A percentile compares a stretch with the other conserved stretches of the same genome.
These are phyloP conservation scores for Epichloe sibirici DNA, from an alignment of 2,329 filamentous ascomycete genomes.

Conservation along the genomic window DNA sequence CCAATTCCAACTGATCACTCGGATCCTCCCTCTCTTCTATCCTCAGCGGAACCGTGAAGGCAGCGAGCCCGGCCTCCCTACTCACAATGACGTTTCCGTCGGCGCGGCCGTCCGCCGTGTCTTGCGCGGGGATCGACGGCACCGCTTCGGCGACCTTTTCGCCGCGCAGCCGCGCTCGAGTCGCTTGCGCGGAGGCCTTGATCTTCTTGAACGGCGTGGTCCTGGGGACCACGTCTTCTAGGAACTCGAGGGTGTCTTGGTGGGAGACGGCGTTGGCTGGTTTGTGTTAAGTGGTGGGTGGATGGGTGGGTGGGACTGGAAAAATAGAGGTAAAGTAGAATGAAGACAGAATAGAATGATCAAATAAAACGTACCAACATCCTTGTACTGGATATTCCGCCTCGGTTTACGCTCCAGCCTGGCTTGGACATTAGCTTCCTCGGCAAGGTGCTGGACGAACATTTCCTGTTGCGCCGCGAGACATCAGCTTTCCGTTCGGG, in stretches of 20 bases:
- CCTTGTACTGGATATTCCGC: slow-evolving; percentile 90
- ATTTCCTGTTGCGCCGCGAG: slow-evolving; percentile 52
- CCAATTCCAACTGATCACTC: slow-evolving; percentile 41
- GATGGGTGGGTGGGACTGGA: too few relatives aligned
- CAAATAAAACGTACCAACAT: slow-evolving; percentile 54
- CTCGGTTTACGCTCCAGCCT: slow-evolving; percentile 86
- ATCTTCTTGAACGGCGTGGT: slow-evolving; percentile 71
- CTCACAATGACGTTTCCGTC: slow-evolving; percentile 18
- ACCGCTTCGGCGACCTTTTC: slow-evolving; percentile 21
- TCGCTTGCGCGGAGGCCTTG: slow-evolving; percentile 49
- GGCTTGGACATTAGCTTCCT: slow-evolving; percentile 75
- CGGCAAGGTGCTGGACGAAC: slow-evolving; percentile 86
- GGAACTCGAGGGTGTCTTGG: slow-evolving; percentile 89
- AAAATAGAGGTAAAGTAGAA: background rate
- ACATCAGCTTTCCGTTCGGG: background rate
- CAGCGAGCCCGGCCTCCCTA: slow-evolving; percentile 10
- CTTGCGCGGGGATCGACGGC: slow-evolving; percentile 4
- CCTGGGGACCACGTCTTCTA: slow-evolving; percentile 80
- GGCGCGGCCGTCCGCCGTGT: slow-evolving; percentile 7
- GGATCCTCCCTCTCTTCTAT: slow-evolving; percentile 28
- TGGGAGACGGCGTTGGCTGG: slow-evolving; percentile 73
- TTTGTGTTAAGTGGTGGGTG: too few relatives aligned
- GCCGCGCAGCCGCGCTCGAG: slow-evolving; percentile 30
- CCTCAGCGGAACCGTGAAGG: slow-evolving; percentile 12
- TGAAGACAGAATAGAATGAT: background rate